phyloP scores from a whole-genome alignment of 2,329 filamentous ascomycete genomes.

The Phoma herbarum region DNA sequence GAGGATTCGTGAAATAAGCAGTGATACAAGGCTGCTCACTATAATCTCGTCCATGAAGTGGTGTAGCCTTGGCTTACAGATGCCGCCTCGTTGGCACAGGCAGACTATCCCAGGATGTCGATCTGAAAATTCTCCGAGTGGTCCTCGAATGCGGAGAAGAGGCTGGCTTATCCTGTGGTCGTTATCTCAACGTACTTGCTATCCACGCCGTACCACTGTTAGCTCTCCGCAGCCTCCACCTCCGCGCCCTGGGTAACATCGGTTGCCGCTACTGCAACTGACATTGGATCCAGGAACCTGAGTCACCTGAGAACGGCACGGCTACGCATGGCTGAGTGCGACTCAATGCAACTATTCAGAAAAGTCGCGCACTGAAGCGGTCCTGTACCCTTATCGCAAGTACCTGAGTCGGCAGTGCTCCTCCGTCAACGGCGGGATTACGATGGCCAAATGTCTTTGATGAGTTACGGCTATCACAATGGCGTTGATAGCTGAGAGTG shows the following conservation, averaged over 20 bases:
- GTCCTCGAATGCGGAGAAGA: slow-evolving; percentile 1
- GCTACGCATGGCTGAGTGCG: slow-evolving; percentile 20
- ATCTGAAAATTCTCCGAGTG: slow-evolving; percentile 9
- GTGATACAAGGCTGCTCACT: background rate
- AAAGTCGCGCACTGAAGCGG: slow-evolving; percentile 9
- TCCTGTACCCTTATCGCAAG: slow-evolving; percentile 30
- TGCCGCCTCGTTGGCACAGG: background rate
- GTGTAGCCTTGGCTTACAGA: background rate
- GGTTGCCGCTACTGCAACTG: slow-evolving; percentile 35
- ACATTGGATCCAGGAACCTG: slow-evolving; percentile 7
- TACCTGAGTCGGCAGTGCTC: slow-evolving; percentile 12
- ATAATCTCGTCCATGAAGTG: background rate
- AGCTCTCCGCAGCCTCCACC: slow-evolving; percentile 18
- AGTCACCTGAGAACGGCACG: slow-evolving; percentile 14
- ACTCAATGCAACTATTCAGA: slow-evolving; percentile 9
- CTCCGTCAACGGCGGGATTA: slow-evolving; percentile 15
- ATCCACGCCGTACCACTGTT: background rate
- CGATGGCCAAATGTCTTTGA: slow-evolving; percentile 8
- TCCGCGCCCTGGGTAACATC: slow-evolving; percentile 33
- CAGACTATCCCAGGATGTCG: background rate
- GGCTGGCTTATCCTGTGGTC: slow-evolving; percentile 11
- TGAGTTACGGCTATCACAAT: slow-evolving; percentile 1
- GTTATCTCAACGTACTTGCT: slow-evolving; percentile 21
- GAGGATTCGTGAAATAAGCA: background rate
- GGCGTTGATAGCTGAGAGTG: slow-evolving; percentile 26